phyloP scores from a whole-genome alignment of 345 rosid species.

The Ceriops tagal region DNA sequence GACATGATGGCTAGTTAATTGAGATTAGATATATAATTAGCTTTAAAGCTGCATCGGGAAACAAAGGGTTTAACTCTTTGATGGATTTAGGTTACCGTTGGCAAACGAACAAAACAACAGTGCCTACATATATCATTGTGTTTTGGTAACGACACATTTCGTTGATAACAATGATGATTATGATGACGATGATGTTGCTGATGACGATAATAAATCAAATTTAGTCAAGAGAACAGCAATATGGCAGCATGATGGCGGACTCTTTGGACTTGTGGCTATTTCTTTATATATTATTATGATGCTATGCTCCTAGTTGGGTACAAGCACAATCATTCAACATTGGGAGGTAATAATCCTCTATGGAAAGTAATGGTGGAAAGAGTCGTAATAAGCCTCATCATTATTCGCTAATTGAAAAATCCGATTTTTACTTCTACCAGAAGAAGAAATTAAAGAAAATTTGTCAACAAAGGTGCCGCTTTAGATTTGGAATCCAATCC shows the following conservation, averaged over 20 bases:
- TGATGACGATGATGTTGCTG: conserved; percentile 8
- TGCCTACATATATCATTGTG: conserved; percentile 19
- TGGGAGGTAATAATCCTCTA: conserved; percentile 10
- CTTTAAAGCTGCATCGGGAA: conserved; percentile 10
- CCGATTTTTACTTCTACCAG: no score
- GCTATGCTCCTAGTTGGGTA: background rate
- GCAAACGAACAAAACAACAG: conserved; percentile 17
- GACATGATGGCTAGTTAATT: background rate
- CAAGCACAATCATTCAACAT: conserved; percentile 15
- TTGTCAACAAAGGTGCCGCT: no score
- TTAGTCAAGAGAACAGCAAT: background rate
- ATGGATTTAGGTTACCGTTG: conserved; percentile 12
- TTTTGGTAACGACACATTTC: conserved; percentile 28
- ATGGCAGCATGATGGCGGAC: conserved; percentile 25
- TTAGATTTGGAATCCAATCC: no score
- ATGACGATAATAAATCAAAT: conserved; percentile 5
- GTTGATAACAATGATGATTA: conserved; percentile 20
- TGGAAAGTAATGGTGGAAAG: no score
- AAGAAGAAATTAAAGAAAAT: no score
- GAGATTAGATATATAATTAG: background rate
- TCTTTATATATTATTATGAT: background rate
- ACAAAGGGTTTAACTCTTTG: background rate
- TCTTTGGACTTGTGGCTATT: conserved; percentile 14
- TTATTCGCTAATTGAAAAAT: no score
- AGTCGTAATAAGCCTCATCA: no score